These are phyloP conservation scores for Porpolomopsis calyptriformis DNA, from an alignment of 768 basidiomycete species.

Conservation along the genomic window DNA sequence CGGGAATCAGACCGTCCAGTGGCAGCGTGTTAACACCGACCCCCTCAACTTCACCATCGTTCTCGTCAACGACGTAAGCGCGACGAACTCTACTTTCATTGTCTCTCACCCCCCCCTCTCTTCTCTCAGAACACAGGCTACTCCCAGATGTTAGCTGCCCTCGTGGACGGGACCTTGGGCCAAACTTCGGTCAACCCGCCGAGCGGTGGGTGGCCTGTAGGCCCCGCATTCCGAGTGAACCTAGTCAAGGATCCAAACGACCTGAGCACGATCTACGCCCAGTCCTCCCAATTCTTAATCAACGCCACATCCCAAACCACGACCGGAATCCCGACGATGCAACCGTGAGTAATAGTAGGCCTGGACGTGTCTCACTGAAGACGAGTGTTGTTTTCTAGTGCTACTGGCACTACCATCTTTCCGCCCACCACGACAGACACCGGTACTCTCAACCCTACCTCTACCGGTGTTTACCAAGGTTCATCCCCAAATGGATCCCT, in stretches of 20 bases:
- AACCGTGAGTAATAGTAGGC: neutral
- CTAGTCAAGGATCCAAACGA: slow-evolving; percentile 41
- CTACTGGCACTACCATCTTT: neutral
- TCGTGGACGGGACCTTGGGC: slow-evolving; percentile 39
- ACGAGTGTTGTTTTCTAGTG: neutral
- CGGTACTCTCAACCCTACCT: neutral
- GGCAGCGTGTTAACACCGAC: slow-evolving; percentile 62
- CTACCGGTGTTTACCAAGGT: neutral
- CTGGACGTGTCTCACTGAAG: neutral
- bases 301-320: slow-evolving; percentile 15
- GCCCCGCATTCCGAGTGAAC: slow-evolving; percentile 60
- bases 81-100: neutral
- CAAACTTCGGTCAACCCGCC: slow-evolving; percentile 39
- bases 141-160: slow-evolving; percentile 42
- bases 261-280: slow-evolving; percentile 51
- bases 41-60: slow-evolving; percentile 55
- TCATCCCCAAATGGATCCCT: neutral
- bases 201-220: slow-evolving; percentile 55
- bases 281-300: slow-evolving; percentile 53
- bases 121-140: slow-evolving; percentile 16
- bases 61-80: slow-evolving; percentile 50
- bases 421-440: neutral
- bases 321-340: slow-evolving; percentile 14
- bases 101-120: neutral
- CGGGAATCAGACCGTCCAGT: slow-evolving; percentile 44